These are phyloP conservation scores for Solanum hybrid DNA, from an alignment of 305 asterid genomes.

Conservation along the genomic window DNA sequence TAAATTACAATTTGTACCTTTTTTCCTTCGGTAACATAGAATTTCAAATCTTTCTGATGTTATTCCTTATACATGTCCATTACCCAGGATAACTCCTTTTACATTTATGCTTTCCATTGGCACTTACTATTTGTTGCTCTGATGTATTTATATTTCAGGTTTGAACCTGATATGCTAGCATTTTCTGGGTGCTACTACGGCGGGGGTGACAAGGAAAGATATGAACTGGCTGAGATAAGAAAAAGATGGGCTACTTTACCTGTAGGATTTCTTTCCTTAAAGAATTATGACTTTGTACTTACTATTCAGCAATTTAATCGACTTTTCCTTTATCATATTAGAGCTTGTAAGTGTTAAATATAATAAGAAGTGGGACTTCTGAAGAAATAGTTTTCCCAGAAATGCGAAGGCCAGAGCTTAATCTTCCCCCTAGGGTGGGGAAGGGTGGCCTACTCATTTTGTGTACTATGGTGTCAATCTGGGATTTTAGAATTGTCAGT, in stretches of 20 bases:
- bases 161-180: conserved; percentile 99
- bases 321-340: not conserved
- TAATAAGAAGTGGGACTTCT: not conserved
- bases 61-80: not conserved
- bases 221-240: conserved; percentile 79
- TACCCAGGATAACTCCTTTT: not conserved
- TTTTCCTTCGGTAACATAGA: not conserved
- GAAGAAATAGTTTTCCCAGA: not conserved
- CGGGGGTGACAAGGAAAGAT: conserved; percentile 91
- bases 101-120: not conserved
- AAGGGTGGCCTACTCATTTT: not conserved
- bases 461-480: not conserved
- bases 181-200: conserved; percentile 98
- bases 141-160: conserved; percentile 39
- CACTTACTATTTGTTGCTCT: not conserved
- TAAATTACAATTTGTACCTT: not conserved
- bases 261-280: conserved; percentile 35
- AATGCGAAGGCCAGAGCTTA: not conserved
- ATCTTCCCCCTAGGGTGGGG: not conserved
- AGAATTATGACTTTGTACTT: not conserved
- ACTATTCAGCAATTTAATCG: not conserved
- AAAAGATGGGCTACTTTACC: conserved; percentile 96
- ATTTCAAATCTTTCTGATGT: not conserved
- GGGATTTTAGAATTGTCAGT: not conserved
- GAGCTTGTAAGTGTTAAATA: not conserved